These are phyloP conservation scores for Pythium pyrilobum DNA, from an alignment of 352 stramenopile genomes.

Conservation along the genomic window DNA sequence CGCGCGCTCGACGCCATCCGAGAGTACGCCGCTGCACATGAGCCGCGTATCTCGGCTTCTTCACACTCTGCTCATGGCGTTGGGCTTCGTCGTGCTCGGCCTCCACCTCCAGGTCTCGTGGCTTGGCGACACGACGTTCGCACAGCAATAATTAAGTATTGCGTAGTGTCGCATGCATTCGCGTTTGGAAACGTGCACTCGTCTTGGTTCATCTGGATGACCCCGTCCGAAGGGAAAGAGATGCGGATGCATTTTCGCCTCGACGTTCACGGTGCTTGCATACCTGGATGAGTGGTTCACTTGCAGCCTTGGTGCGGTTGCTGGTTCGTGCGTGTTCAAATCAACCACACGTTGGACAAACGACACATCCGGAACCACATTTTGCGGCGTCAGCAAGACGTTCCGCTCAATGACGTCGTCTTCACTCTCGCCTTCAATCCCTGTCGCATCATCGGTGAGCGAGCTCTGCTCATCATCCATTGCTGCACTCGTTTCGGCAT, in stretches of 20 bases:
- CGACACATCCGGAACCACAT: neutral
- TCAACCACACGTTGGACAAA: slow-evolving; percentile 11
- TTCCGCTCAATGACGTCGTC: slow-evolving; percentile 12
- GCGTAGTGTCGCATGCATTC: slow-evolving; percentile 11
- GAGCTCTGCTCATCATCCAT: slow-evolving; percentile 6
- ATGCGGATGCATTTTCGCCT: slow-evolving; percentile 14
- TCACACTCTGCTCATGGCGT: neutral
- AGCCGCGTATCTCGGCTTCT: neutral
- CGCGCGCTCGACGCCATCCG: too few species aligned
- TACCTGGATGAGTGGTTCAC: slow-evolving; percentile 9
- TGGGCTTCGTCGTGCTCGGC: neutral
- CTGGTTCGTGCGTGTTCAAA: neutral
- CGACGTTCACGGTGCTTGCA: neutral
- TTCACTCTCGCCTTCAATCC: neutral
- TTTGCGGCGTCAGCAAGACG: neutral
- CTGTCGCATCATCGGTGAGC: neutral
- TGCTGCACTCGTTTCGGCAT: neutral
- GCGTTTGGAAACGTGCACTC: slow-evolving; percentile 1
- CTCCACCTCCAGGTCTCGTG: neutral
- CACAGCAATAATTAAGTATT: slow-evolving; percentile 3
- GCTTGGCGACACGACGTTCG: neutral
- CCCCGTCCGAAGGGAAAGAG: slow-evolving; percentile 16
- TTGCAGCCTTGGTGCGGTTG: neutral
- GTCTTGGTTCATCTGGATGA: slow-evolving; percentile 5
- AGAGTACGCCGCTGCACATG: too few species aligned